A percentile compares a stretch with the other conserved stretches of the same genome.
phyloP scores from a whole-genome alignment of 805 yeast species.

The Zygosaccharomyces gambellarensis region DNA sequence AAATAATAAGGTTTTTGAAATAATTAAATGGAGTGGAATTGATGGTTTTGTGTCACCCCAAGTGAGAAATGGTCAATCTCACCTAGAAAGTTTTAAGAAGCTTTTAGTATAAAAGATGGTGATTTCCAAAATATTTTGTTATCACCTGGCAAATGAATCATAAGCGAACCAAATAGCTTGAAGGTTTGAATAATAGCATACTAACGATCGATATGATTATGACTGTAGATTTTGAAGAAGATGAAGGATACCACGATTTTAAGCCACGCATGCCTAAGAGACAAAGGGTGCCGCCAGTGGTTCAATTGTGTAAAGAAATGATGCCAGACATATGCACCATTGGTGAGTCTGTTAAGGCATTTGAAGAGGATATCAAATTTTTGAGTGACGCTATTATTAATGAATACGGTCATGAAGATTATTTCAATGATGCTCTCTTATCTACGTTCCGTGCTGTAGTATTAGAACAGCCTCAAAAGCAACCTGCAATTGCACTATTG shows the following conservation, averaged over 20 bases:
- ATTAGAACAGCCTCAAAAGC: slow-evolving; percentile 88
- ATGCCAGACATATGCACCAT: slow-evolving; percentile 50
- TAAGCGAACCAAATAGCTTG: neutral
- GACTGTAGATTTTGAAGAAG: slow-evolving; percentile 28
- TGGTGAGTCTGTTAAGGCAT: slow-evolving; percentile 52
- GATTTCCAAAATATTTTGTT: neutral
- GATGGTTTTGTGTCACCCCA: neutral
- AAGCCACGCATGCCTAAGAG: slow-evolving; percentile 33
- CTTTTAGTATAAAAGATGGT: neutral
- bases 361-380: slow-evolving; percentile 59
- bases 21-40: neutral
- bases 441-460: slow-evolving; percentile 63
- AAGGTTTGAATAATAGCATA: neutral
- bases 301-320: slow-evolving; percentile 43
- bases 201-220: slow-evolving; percentile 19
- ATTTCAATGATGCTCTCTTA: slow-evolving; percentile 54
- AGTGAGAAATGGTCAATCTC: neutral
- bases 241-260: slow-evolving; percentile 30
- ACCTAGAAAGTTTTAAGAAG: neutral
- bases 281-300: slow-evolving; percentile 42
- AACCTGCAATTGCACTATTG: slow-evolving; percentile 63
- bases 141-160: neutral
- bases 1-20: neutral
- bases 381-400: slow-evolving; percentile 62
- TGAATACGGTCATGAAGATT: slow-evolving; percentile 59